These are phyloP conservation scores for Nemania sp. DNA, from an alignment of 2,329 filamentous ascomycete genomes.

Conservation along the genomic window DNA sequence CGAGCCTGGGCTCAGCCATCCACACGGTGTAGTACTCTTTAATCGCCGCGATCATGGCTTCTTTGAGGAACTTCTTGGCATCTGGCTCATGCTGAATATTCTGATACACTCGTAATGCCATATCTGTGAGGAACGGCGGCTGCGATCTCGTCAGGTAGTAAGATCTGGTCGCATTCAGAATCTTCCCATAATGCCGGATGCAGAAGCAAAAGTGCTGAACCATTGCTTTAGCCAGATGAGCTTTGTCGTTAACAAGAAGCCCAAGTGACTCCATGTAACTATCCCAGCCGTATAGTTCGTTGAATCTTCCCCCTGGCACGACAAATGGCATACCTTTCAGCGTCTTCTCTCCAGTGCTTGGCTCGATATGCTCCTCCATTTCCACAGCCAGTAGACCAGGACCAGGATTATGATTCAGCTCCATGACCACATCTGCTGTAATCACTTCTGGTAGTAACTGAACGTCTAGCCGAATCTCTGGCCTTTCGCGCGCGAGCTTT, in stretches of 20 bases:
- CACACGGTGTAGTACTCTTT: constrained; percentile 95
- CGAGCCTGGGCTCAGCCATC: constrained; percentile 76
- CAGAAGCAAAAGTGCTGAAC: constrained; percentile 97
- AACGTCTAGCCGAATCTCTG: constrained; percentile 87
- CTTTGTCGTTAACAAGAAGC: constrained; percentile 80
- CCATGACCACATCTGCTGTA: constrained; percentile 77
- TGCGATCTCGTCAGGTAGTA: constrained; percentile 96
- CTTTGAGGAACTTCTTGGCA: constrained; percentile 77
- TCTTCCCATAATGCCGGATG: constrained; percentile 98
- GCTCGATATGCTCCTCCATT: constrained; percentile 76
- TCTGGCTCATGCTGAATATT: constrained; percentile 85
- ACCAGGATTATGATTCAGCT: constrained; percentile 85
- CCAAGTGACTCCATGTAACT: constrained; percentile 98
- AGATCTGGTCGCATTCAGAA: constrained; percentile 92
- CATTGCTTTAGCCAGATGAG: constrained; percentile 90
- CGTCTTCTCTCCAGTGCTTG: constrained; percentile 68
- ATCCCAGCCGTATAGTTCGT: constrained; percentile 98
- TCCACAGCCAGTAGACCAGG: constrained; percentile 88
- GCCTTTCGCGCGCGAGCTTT: constrained; percentile 74
- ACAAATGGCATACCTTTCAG: constrained; percentile 87
- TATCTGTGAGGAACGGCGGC: constrained; percentile 95
- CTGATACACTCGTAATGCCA: constrained; percentile 92
- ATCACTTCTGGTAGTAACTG: constrained; percentile 75
- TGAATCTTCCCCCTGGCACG: constrained; percentile 96
- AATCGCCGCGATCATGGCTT: constrained; percentile 85